phyloP scores from a whole-genome alignment of 306 rosid species.

The Neltuma alba region DNA sequence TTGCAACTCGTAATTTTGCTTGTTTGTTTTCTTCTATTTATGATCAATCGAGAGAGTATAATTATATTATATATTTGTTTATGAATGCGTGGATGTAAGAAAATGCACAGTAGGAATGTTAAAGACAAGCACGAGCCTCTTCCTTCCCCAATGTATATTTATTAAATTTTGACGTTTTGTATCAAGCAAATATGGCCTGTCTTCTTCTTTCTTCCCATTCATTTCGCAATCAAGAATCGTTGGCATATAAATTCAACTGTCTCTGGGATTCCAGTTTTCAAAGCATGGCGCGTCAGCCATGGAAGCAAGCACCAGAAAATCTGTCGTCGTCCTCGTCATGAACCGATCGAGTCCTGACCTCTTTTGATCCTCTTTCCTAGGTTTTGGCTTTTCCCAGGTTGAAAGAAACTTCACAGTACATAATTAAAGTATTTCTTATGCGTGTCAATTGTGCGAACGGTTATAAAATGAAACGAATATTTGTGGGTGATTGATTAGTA shows the following conservation, averaged over 20 bases:
- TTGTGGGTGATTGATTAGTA: neutral
- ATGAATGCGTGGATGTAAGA: slow-evolving; percentile 10
- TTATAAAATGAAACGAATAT: neutral
- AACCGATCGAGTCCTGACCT: neutral
- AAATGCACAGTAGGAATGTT: slow-evolving; percentile 16
- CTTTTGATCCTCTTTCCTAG: neutral
- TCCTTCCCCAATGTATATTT: slow-evolving; percentile 27
- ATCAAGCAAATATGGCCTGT: slow-evolving; percentile 8
- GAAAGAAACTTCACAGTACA: neutral
- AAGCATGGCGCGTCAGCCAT: neutral
- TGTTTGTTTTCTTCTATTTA: slow-evolving; percentile 17
- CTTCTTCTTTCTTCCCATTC: neutral
- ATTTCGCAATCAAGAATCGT: neutral
- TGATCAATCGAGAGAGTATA: slow-evolving; percentile 11
- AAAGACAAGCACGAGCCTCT: neutral
- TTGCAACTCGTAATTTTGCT: neutral
- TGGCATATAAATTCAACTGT: neutral
- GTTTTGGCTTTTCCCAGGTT: neutral
- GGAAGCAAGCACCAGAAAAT: neutral
- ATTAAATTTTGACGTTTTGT: neutral
- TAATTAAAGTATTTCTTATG: neutral
- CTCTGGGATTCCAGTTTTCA: neutral
- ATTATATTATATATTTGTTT: slow-evolving; percentile 31
- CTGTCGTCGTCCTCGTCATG: neutral
- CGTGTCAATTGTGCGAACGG: neutral